Base-by-base conservation (phyloP, 2,329 filamentous ascomycete genomes). In the Trichoderma arundinaceum region DNA sequence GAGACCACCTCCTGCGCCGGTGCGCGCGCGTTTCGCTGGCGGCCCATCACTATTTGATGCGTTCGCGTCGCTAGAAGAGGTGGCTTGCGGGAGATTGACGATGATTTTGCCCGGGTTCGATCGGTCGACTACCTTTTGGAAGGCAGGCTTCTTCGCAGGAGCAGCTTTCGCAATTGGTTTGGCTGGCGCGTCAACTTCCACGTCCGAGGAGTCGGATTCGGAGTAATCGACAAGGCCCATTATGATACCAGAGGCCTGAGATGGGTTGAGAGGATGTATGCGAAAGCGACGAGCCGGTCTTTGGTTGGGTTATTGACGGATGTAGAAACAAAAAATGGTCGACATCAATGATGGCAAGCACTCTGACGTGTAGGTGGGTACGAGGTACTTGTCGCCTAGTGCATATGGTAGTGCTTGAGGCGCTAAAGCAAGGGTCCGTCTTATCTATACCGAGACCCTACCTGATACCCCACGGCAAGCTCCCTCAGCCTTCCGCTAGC, bases 191-290 rank as follows among this genome's bases (percentile, higher is more conserved):
- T 77, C 76, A 43, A 77, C 67, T 63, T 91, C 89, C 15, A 83
- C 82, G 63, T 90, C 90, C 12, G 90, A 92, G 53, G 89, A 93
- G 73, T 94, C 92, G 2, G 92, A 95, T 75, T 94, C 92, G 4
- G 92, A 94, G 73, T 96, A 96, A 68, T 90, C 88, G 70, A 95
- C 92, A 35, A 96, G 82, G 13, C 86, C 89, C 91, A 95, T 95
- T 44, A 54, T 77, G 68, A 8, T 48, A n/a, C 13, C 10, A 2
- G 15, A 15, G 28, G 44, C 4, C 15, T 3, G 4, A 10, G 15
- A 38, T 2, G 3, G 7, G 22, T 3, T 48, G 61, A 5, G 5
- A 9, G 22, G 15, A 33, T 52, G 9, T 38, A 46, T 15, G 15
- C n/a, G 1, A 32, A 46, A 17, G 4, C 15, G 17, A 51, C 1